Evolutionary conservation across 2,329 filamentous ascomycete genomes (phyloP).

Genomic region (Raffaelea ambrosiae): DNA sequence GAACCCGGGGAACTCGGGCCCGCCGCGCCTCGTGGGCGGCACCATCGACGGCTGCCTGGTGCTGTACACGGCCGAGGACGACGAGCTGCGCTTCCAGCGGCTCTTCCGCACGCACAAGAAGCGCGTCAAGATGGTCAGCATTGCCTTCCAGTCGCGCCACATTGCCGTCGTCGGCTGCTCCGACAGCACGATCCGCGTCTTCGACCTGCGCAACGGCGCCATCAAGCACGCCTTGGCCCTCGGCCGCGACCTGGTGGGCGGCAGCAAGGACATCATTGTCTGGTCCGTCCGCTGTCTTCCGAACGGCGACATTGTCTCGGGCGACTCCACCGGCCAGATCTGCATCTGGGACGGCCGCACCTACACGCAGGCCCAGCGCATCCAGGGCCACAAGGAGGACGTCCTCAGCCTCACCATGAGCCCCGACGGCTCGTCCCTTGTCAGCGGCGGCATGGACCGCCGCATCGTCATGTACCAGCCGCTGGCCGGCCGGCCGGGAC

Average conservation of each 20-base stretch:
- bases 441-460: constrained; percentile 88
- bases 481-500: constrained; percentile 44
- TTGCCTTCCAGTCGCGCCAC: constrained; percentile 79
- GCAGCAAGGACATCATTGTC: constrained; percentile 77
- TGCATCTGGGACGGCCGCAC: constrained; percentile 91
- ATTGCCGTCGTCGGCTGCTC: constrained; percentile 84
- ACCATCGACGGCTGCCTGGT: constrained; percentile 88
- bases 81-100: constrained; percentile 71
- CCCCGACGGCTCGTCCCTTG: constrained; percentile 68
- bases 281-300: constrained; percentile 89
- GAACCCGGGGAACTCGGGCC: constrained; percentile 12
- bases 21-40: constrained; percentile 65
- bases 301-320: constrained; percentile 85
- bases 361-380: constrained; percentile 77
- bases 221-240: constrained; percentile 76
- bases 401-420: constrained; percentile 81
- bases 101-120: constrained; percentile 61
- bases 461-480: constrained; percentile 76
- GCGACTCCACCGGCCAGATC: constrained; percentile 88
- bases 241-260: constrained; percentile 67
- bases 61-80: constrained; percentile 76
- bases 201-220: constrained; percentile 72
- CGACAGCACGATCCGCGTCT: constrained; percentile 90
- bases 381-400: constrained; percentile 83
- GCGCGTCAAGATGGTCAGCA: constrained; percentile 81